A percentile compares a stretch with the other conserved stretches of the same genome.
Conservation (phyloP, 495 filamentous ascomycete species). For the Sordaria brevicollis region DNA sequence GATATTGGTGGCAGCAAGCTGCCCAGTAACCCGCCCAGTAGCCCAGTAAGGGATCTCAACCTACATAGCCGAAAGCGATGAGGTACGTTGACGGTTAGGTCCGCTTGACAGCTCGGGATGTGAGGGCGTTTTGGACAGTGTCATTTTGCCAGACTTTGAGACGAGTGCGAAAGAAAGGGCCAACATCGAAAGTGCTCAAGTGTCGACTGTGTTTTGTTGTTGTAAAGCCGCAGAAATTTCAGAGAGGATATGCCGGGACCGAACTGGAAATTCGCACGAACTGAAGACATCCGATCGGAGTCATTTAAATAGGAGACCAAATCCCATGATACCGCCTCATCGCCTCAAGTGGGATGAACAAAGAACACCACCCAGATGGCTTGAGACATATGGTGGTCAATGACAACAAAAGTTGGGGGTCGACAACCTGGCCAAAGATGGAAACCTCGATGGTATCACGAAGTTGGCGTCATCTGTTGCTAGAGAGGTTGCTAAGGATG, state of each 20-base stretch:
- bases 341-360: neutral
- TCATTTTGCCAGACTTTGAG: too few relatives aligned
- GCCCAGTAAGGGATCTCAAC: too few relatives aligned
- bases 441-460: neutral
- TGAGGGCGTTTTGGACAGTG: neutral
- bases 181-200: too few relatives aligned
- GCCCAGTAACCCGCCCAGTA: too few relatives aligned
- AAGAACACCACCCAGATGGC: neutral
- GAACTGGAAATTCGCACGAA: too few relatives aligned
- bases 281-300: too few relatives aligned
- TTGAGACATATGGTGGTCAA: neutral
- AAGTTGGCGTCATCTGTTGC: neutral
- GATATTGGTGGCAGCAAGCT: too few relatives aligned
- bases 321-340: neutral
- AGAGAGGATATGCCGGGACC: too few relatives aligned
- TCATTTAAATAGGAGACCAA: neutral
- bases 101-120: neutral
- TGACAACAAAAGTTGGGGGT: neutral
- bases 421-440: neutral
- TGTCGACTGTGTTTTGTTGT: too few relatives aligned
- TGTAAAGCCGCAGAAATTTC: too few relatives aligned
- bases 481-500: neutral
- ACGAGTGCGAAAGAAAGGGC: too few relatives aligned
- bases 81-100: neutral
- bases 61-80: neutral